Evolutionary conservation across 2,329 filamentous ascomycete species (phyloP).

Genomic region (Clonostachys chloroleuca): DNA sequence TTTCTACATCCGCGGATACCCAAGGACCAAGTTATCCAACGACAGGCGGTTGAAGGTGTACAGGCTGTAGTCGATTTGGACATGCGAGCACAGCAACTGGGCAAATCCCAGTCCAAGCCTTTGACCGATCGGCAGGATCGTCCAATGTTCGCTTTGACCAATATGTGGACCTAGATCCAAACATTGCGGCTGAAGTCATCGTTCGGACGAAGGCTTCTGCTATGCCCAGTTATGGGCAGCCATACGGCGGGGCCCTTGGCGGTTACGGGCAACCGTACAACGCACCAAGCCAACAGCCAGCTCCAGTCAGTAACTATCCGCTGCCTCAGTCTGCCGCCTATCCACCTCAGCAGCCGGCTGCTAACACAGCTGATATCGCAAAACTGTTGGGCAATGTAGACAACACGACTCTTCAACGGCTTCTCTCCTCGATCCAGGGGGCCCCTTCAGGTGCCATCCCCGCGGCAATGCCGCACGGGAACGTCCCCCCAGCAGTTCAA

Average conservation of each 20-base stretch:
- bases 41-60: conserved; percentile 86
- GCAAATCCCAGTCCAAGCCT: conserved; percentile 78
- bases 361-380: conserved; percentile 47
- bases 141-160: conserved; percentile 81
- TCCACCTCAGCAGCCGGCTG: conserved; percentile 22
- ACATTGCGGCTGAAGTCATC: conserved; percentile 77
- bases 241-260: conserved; percentile 13
- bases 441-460: conserved; percentile 7
- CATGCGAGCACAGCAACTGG: conserved; percentile 60
- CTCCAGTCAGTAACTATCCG: conserved; percentile 7
- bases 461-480: neutral
- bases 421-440: conserved; percentile 56
- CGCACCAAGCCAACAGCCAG: conserved; percentile 17
- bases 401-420: conserved; percentile 63
- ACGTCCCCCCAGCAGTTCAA: conserved; percentile 15
- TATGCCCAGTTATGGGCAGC: conserved; percentile 23
- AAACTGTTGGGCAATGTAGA: conserved; percentile 66
- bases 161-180: conserved; percentile 77
- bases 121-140: conserved; percentile 72
- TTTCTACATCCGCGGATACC: conserved; percentile 73
- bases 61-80: conserved; percentile 78
- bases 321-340: conserved; percentile 21
- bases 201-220: conserved; percentile 57
- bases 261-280: conserved; percentile 24
- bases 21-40: conserved; percentile 73